A percentile compares a stretch with the other conserved stretches of the same genome.
These are phyloP conservation scores for Saussurea involucrata DNA, from an alignment of 129 eudicot genomes.

Conservation along the genomic window DNA sequence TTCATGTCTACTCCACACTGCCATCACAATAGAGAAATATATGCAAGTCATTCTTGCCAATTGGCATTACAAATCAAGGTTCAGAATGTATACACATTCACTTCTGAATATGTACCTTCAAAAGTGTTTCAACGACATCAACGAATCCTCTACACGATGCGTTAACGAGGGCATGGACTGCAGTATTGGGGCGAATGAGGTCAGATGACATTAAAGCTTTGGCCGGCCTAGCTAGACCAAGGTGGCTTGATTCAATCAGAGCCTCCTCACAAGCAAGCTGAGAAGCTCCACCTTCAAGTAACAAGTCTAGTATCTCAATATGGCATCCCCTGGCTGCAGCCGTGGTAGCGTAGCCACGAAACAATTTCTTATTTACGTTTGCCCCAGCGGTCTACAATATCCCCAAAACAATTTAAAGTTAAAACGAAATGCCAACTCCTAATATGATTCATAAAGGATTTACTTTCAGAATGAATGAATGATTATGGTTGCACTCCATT, in stretches of 20 bases:
- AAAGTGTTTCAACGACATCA: slow-evolving; percentile 61
- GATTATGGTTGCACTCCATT: background rate
- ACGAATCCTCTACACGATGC: slow-evolving; percentile 75
- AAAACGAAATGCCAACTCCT: background rate
- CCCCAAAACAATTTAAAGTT: background rate
- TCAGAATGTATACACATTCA: background rate
- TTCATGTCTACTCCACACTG: slow-evolving; percentile 80
- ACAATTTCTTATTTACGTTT: slow-evolving; percentile 63
- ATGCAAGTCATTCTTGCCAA: background rate
- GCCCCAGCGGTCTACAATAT: slow-evolving; percentile 65
- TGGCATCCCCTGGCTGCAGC: slow-evolving; percentile 82
- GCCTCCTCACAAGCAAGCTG: slow-evolving; percentile 85
- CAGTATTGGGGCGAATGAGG: slow-evolving; percentile 63
- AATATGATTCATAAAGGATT: background rate
- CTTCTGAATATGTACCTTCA: slow-evolving; percentile 46
- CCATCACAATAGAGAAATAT: slow-evolving; percentile 5
- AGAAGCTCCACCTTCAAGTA: slow-evolving; percentile 63
- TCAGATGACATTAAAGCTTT: slow-evolving; percentile 71
- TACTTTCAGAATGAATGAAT: no score
- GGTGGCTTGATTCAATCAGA: slow-evolving; percentile 67
- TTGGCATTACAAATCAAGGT: background rate
- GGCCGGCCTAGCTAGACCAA: slow-evolving; percentile 50
- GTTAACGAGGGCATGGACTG: slow-evolving; percentile 64
- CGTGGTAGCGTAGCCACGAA: slow-evolving; percentile 80
- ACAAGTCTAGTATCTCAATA: slow-evolving; percentile 57